Percentiles rank a stretch among this genome's conserved stretches.
Conservation (phyloP, 345 rosid genomes). For the Gossypium anomalum region DNA sequence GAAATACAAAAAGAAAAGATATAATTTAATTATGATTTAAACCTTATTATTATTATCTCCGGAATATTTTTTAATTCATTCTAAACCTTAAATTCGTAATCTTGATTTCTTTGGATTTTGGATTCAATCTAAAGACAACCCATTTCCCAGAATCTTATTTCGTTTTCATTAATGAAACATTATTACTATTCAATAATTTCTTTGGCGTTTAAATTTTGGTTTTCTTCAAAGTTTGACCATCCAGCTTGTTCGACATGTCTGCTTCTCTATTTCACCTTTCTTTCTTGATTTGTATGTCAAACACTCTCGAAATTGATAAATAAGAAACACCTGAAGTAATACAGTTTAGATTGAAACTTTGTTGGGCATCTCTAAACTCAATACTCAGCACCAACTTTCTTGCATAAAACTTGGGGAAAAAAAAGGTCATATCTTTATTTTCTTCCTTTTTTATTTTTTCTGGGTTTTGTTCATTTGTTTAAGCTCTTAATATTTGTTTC, state of each 20-base stretch:
- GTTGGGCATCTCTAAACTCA: slow-evolving; percentile 3
- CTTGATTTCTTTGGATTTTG: background rate
- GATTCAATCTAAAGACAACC: background rate
- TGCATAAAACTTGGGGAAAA: background rate
- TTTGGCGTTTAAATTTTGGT: too few relatives aligned
- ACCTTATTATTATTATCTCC: too few relatives aligned
- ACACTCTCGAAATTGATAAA: too few relatives aligned
- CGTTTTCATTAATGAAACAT: background rate
- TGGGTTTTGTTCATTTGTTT: background rate
- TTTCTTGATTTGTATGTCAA: background rate
- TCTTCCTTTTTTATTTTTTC: background rate
- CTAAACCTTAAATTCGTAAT: too few relatives aligned
- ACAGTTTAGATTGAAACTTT: background rate
- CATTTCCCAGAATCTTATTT: background rate
- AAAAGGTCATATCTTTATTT: background rate
- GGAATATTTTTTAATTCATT: too few relatives aligned
- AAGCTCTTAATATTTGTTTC: background rate
- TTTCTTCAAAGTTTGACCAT: background rate
- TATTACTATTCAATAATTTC: background rate
- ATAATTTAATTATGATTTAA: too few relatives aligned
- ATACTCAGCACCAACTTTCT: background rate
- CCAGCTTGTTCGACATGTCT: background rate
- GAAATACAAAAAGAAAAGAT: too few relatives aligned
- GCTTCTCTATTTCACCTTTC: background rate
- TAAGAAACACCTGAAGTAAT: background rate